These are phyloP conservation scores for Colletotrichum magnum DNA, from an alignment of 2,329 filamentous ascomycete species.

Conservation along the genomic window DNA sequence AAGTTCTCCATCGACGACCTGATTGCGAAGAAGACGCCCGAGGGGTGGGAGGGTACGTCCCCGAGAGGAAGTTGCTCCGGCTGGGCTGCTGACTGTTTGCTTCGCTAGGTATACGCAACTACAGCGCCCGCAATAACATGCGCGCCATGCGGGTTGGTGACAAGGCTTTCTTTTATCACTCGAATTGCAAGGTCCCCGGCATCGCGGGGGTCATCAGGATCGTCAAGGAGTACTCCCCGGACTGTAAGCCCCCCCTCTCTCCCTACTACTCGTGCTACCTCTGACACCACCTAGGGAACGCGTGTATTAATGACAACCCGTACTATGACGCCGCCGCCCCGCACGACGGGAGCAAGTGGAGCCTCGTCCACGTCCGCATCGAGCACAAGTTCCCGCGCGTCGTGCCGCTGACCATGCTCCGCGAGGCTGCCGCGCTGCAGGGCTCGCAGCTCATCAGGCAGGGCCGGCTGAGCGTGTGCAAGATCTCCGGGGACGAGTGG, in stretches of 20 bases:
- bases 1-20: constrained; percentile 96
- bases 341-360: constrained; percentile 75
- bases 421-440: constrained; percentile 78
- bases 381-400: constrained; percentile 79
- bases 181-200: constrained; percentile 89
- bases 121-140: constrained; percentile 85
- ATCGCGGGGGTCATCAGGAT: constrained; percentile 93
- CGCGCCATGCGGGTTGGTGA: constrained; percentile 92
- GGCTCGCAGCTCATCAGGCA: constrained; percentile 85
- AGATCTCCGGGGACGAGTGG: constrained; percentile 77
- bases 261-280: too few relatives aligned
- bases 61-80: too few relatives aligned
- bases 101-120: too few relatives aligned
- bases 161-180: constrained; percentile 97
- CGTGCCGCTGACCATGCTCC: constrained; percentile 78
- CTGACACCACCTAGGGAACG: constrained; percentile 34
- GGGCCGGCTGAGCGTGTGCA: constrained; percentile 66
- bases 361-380: constrained; percentile 89
- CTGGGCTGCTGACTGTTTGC: too few relatives aligned
- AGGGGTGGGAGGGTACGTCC: constrained; percentile 88
- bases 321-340: constrained; percentile 88
- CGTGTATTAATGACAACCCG: constrained; percentile 64
- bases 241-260: constrained; percentile 70
- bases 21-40: constrained; percentile 77
- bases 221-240: constrained; percentile 84